Evolutionary conservation across 2,329 filamentous ascomycete genomes (phyloP), one percentile per base, ranked within the genome.

Genomic region (Penicillium sp.): DNA sequence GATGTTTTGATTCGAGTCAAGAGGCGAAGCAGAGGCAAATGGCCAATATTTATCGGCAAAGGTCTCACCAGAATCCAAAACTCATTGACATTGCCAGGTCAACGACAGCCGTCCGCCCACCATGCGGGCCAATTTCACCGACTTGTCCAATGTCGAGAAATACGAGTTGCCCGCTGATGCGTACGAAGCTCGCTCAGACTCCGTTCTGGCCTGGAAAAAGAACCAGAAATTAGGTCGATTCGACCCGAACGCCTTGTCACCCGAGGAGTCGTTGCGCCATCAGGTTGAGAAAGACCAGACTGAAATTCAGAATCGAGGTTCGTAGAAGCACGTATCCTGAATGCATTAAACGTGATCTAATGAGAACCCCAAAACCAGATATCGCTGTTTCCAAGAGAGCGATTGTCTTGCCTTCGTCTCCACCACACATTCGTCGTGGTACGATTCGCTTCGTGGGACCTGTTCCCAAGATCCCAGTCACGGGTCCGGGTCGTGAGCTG

Each of bases 191-290:
- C 91, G 92, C 68, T 80, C 86, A 41, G 90, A 97, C 75, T 93
- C 89, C 3, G 94, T 99, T 13, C 83, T 97, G 22, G 90, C 92
- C 5, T 97, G 92, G 92, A 99, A 99, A 77, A 93, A 90, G 77
- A 79, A 86, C n/a, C 87, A 96, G 73, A 92, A 95, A 72, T 84
- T 97, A n/a, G 94, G 94, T 47, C 90, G 94, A 34, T 99, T 99
- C 75, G 91, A 97, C 70, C 94, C 94, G 11, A 81, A 88, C 64
- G 90, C 92, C 7, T 86, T 89, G 16, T 84, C 81, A 56, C 83
- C 88, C 21, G 87, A 92, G 70, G 81, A 90, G 69, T 83, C 89
- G 59, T 89, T 89, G 71, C 78, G 89, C 53, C 81, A 83, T 14
- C 86, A 87, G 38, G 81, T 87, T 40, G 81, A 86, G 61, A 83